A percentile compares a stretch with the other conserved stretches of the same genome.
phyloP scores from a whole-genome alignment of 1,284 basidiomycete genomes.

The Cryptococcus sp. region DNA sequence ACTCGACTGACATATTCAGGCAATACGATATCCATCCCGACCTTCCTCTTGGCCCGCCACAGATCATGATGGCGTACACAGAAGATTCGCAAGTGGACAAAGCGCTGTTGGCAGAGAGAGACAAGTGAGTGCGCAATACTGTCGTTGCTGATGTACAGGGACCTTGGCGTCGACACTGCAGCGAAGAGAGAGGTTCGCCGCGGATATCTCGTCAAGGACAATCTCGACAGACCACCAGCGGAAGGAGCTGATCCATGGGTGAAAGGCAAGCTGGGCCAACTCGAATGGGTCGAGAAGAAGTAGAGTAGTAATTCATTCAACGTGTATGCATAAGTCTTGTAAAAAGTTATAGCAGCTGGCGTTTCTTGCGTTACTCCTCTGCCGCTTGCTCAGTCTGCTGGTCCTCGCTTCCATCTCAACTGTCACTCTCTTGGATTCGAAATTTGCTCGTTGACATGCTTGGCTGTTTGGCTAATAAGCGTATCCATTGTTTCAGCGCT shows the following conservation, averaged over 20 bases:
- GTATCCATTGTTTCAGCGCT: no score
- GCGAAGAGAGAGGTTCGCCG: slow-evolving; percentile 50
- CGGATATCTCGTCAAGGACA: slow-evolving; percentile 54
- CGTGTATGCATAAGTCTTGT: no score
- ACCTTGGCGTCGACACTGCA: slow-evolving; percentile 50
- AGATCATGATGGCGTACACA: slow-evolving; percentile 58
- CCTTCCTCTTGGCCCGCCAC: slow-evolving; percentile 58
- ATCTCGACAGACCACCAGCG: slow-evolving; percentile 39
- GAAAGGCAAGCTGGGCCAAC: slow-evolving; percentile 37
- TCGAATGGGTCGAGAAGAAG: slow-evolving; percentile 14
- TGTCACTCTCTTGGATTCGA: no score
- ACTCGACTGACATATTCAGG: slow-evolving; percentile 18
- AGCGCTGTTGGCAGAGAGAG: slow-evolving; percentile 48
- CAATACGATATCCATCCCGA: slow-evolving; percentile 54
- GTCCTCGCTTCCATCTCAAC: no score
- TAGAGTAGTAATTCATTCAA: no score
- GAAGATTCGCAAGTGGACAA: slow-evolving; percentile 51
- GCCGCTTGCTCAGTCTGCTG: no score
- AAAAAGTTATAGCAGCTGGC: no score
- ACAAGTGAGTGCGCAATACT: slow-evolving; percentile 35
- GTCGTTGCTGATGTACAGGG: slow-evolving; percentile 18
- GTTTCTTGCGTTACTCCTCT: no score
- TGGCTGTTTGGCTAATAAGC: no score
- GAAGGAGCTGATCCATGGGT: slow-evolving; percentile 54
- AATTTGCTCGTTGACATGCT: no score